A percentile compares a stretch with the other conserved stretches of the same genome.
Evolutionary conservation across 1,284 basidiomycete genomes (phyloP).

Genomic region (Malassezia equina): DNA sequence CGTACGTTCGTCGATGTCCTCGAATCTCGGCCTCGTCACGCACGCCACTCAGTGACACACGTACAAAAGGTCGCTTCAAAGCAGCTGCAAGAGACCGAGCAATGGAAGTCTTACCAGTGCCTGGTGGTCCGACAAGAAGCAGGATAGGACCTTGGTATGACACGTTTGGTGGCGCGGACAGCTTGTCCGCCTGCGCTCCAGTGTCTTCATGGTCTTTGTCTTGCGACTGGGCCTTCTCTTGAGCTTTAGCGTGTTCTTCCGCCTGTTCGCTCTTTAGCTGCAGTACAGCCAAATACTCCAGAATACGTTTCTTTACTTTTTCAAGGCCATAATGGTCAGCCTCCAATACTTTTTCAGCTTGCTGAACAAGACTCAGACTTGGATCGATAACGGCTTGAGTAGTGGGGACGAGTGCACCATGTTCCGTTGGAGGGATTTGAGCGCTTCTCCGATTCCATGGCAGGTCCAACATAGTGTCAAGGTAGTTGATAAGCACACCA

Average conservation of each 20-base stretch:
- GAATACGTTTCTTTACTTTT: slow-evolving; percentile 50
- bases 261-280: slow-evolving; percentile 48
- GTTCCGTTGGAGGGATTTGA: slow-evolving; percentile 18
- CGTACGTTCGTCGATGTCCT: slow-evolving; percentile 44
- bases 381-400: slow-evolving; percentile 4
- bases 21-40: slow-evolving; percentile 51
- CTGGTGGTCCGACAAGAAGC: slow-evolving; percentile 54
- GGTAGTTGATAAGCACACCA: slow-evolving; percentile 46
- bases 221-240: too few relatives aligned
- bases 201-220: too few relatives aligned
- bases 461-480: slow-evolving; percentile 47
- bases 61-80: slow-evolving; percentile 58
- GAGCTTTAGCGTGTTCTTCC: slow-evolving; percentile 19
- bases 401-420: slow-evolving; percentile 11
- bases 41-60: slow-evolving; percentile 49
- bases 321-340: slow-evolving; percentile 51
- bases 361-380: slow-evolving; percentile 25
- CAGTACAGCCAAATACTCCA: slow-evolving; percentile 51
- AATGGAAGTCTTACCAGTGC: slow-evolving; percentile 46
- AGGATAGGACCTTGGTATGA: slow-evolving; percentile 64
- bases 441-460: slow-evolving; percentile 44
- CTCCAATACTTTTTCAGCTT: slow-evolving; percentile 46
- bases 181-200: too few relatives aligned
- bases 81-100: slow-evolving; percentile 54
- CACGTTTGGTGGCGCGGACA: background rate